phyloP scores from a whole-genome alignment of 176 grass and related monocot genomes.

The Urochloa ruziziensis region DNA sequence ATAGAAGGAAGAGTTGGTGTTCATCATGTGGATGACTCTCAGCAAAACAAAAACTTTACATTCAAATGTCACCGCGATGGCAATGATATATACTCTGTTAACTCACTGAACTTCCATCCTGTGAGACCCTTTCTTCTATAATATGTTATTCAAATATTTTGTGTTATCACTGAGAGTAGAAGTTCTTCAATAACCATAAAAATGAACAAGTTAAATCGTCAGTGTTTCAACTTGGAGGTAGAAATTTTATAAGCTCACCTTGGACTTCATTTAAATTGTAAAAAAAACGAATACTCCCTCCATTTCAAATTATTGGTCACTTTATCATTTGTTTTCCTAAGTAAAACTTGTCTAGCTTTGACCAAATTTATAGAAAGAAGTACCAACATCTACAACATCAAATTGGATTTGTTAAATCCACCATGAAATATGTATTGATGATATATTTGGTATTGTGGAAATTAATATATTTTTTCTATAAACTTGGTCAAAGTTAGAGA shows the following conservation, averaged over 20 bases:
- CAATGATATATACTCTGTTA: slow-evolving; percentile 82
- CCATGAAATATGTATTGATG: no score
- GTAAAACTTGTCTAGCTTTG: no score
- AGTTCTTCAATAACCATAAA: background rate
- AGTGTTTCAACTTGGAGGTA: background rate
- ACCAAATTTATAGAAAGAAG: no score
- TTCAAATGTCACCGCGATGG: slow-evolving; percentile 92
- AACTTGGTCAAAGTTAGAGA: no score
- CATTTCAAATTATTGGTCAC: no score
- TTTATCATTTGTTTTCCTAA: no score
- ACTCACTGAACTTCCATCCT: slow-evolving; percentile 90
- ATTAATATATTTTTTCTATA: no score
- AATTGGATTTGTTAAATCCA: no score
- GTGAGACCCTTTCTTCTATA: slow-evolving; percentile 46
- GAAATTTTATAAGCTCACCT: background rate
- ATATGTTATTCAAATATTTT: slow-evolving; percentile 4
- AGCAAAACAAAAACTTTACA: slow-evolving; percentile 89
- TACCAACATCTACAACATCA: no score
- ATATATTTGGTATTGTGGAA: no score
- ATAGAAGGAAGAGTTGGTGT: slow-evolving; percentile 94
- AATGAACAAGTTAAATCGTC: background rate
- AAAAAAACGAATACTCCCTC: background rate
- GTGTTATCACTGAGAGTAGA: background rate
- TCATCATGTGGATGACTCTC: slow-evolving; percentile 87
- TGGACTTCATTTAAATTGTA: slow-evolving; percentile 7